Evolutionary conservation across 495 filamentous ascomycete species (phyloP), one percentile per base, ranked within the genome.

Genomic region (Penicillium dipodomyicola): DNA sequence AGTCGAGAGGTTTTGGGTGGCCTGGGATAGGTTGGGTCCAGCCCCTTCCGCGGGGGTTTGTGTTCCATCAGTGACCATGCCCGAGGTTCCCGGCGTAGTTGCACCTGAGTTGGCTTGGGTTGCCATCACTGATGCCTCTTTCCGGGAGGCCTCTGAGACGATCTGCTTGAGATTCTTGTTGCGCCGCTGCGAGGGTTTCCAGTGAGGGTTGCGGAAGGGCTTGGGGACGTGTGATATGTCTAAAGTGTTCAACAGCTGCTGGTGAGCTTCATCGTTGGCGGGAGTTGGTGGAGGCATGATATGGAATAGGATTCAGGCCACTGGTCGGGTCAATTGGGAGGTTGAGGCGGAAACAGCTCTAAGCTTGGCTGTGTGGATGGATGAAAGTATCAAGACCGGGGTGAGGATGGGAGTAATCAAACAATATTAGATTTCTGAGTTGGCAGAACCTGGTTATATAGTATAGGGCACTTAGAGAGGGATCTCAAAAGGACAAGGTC

Each of bases 81-180:
- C 81, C 14, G 84, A 80, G 9, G 77, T 77, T 15, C 73, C 76
- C 12, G 92, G 92, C 0, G 91, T 95, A 1, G 82, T 88, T 22
- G 84, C 77, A 57, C 92, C 91, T 68, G 87, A 90, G 71, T 92
- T 91, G 62, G 84, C 84, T 54, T 94, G 90, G 0, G 90, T 94
- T 9, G 83, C 84, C 60, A 91, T 78, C 15, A 88, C 82, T 5
- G 87, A 89, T 8, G 89, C 88, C 75, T 93, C 87, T 68, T 91
- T 92, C 37, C 91, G 85, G 22, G 87, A 80, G 27, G 86, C 90
- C 62, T 98, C 94, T n/a, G 90, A 85, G 58, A 98, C 80, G 56
- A 97, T 91, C 67, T 96, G 90, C 72, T 97, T 97, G 72, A 97
- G 86, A 67, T 95, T 96, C 77, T 97, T 97, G 80, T 97, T 97